These are phyloP conservation scores for Peniophora sp. DNA, from an alignment of 1,284 basidiomycete species.

Conservation along the genomic window DNA sequence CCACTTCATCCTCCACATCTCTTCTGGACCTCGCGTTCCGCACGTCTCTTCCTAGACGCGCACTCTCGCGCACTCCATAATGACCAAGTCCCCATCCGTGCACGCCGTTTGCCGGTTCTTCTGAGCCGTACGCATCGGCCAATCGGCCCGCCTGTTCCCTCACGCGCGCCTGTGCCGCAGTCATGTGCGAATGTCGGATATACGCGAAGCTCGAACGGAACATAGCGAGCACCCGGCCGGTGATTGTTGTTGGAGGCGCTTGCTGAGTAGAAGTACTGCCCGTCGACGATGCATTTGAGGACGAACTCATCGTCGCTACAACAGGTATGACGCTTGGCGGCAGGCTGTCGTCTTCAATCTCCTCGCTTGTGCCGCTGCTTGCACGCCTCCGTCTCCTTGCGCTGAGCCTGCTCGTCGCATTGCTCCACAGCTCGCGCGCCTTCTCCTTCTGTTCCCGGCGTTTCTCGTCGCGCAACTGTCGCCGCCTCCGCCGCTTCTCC, in stretches of 20 bases:
- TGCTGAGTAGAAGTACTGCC: not conserved
- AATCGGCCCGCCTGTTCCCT: slow-evolving; percentile 56
- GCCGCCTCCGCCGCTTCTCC: slow-evolving; percentile 42
- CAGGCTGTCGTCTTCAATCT: not conserved
- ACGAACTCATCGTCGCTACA: not conserved
- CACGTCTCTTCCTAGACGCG: slow-evolving; percentile 9
- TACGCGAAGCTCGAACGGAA: slow-evolving; percentile 31
- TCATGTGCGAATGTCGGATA: slow-evolving; percentile 55
- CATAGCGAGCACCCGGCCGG: slow-evolving; percentile 6
- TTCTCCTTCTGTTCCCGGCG: slow-evolving; percentile 34
- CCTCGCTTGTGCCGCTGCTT: not conserved
- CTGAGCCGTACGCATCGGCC: slow-evolving; percentile 43
- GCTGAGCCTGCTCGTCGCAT: slow-evolving; percentile 33
- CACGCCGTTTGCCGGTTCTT: slow-evolving; percentile 21
- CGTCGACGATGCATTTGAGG: not conserved
- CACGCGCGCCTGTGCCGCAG: slow-evolving; percentile 60
- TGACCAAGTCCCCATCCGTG: slow-evolving; percentile 68
- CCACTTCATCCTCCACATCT: slow-evolving; percentile 5
- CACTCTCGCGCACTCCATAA: slow-evolving; percentile 44
- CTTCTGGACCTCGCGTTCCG: slow-evolving; percentile 7
- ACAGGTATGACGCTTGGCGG: not conserved
- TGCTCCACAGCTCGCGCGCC: slow-evolving; percentile 45
- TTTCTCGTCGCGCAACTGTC: slow-evolving; percentile 28
- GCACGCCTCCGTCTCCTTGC: slow-evolving; percentile 19
- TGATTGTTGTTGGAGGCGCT: not conserved